These are phyloP conservation scores for Knufia petricola DNA, from an alignment of 2,329 filamentous ascomycete species.

Conservation along the genomic window DNA sequence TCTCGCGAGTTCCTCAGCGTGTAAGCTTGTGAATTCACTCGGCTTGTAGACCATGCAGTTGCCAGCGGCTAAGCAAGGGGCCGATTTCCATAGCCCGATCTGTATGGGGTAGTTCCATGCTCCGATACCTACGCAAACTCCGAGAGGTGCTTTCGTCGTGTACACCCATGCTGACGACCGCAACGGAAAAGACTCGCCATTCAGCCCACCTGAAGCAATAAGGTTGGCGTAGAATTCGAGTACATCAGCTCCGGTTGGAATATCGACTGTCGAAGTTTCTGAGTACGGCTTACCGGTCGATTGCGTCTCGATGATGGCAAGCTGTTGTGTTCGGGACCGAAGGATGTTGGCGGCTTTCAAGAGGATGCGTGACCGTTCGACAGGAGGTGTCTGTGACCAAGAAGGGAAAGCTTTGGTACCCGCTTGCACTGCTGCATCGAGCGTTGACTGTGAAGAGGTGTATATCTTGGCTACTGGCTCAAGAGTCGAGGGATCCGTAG, in stretches of 20 bases:
- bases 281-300: constrained; percentile 81
- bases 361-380: constrained; percentile 66
- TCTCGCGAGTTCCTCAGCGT: constrained; percentile 63
- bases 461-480: constrained; percentile 62
- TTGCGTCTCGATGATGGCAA: constrained; percentile 68
- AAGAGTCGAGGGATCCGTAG: constrained; percentile 64
- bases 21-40: constrained; percentile 77
- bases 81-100: constrained; percentile 83
- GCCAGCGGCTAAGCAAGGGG: constrained; percentile 72
- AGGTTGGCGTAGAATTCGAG: constrained; percentile 79
- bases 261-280: constrained; percentile 75
- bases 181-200: constrained; percentile 67
- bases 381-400: constrained; percentile 68
- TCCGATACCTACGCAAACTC: constrained; percentile 77
- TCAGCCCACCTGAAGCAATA: constrained; percentile 65
- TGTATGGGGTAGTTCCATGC: constrained; percentile 92
- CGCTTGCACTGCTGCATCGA: constrained; percentile 63
- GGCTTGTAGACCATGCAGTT: constrained; percentile 91
- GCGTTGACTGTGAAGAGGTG: constrained; percentile 54
- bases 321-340: constrained; percentile 65
- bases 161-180: constrained; percentile 71
- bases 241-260: constrained; percentile 73
- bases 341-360: constrained; percentile 66
- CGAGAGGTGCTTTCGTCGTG: constrained; percentile 70
- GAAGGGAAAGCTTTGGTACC: constrained; percentile 61